phyloP scores from a whole-genome alignment of 495 filamentous ascomycete genomes.

The Lasiosphaeria miniovina region DNA sequence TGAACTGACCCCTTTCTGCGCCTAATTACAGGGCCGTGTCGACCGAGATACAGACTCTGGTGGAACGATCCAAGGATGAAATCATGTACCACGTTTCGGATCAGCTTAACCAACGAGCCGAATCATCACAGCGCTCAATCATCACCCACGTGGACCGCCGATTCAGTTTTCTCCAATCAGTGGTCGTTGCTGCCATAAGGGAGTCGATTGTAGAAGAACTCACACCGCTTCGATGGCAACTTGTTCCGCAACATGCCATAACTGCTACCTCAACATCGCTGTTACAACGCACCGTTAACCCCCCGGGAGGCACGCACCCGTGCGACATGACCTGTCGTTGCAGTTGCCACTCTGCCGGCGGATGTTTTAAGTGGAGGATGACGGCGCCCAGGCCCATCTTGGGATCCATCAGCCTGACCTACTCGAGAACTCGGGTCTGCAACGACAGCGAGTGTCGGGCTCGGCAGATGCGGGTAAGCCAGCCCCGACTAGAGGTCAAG shows the following conservation, averaged over 20 bases:
- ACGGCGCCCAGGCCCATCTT: neutral
- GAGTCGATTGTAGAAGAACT: neutral
- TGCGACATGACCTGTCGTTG: conserved; percentile 4
- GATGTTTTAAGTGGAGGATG: conserved; percentile 2
- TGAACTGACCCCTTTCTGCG: neutral
- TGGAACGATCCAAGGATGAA: neutral
- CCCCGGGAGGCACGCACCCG: neutral
- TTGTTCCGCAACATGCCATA: neutral
- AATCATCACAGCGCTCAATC: conserved; percentile 6
- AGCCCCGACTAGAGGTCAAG: neutral
- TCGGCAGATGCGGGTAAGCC: neutral
- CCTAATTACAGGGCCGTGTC: neutral
- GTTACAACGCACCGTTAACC: too few relatives aligned
- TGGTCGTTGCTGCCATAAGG: neutral
- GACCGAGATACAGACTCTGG: neutral
- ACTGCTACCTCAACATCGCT: neutral
- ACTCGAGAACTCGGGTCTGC: neutral
- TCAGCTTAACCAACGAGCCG: conserved; percentile 2
- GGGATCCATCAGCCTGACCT: conserved; percentile 4
- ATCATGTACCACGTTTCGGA: neutral
- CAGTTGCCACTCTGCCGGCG: conserved; percentile 4
- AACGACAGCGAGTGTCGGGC: neutral
- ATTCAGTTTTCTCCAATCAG: neutral
- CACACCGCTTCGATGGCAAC: neutral
- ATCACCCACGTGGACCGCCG: conserved; percentile 6